A percentile compares a stretch with the other conserved stretches of the same genome.
Conservation (phyloP, 1,139 yeast genomes). For the Yamadazyma friedrichii region DNA sequence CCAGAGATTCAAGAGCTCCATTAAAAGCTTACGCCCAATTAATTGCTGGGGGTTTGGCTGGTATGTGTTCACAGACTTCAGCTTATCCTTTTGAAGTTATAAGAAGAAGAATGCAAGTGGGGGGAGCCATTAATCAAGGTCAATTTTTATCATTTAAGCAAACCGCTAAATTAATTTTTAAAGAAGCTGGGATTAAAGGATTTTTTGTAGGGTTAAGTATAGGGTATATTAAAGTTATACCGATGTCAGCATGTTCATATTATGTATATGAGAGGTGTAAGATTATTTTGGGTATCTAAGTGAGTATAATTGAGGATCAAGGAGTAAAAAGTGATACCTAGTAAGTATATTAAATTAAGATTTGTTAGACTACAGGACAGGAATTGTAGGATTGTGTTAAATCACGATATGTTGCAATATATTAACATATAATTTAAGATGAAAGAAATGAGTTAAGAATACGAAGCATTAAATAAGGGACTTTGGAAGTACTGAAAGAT, state of each 20-base stretch:
- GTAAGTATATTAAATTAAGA: too few species aligned
- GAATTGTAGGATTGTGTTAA: too few species aligned
- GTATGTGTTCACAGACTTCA: slow-evolving; percentile 92
- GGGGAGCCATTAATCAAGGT: slow-evolving; percentile 72
- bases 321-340: too few species aligned
- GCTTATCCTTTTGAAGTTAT: slow-evolving; percentile 96
- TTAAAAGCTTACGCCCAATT: slow-evolving; percentile 89
- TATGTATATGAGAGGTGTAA: slow-evolving; percentile 91
- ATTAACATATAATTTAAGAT: too few species aligned
- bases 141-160: slow-evolving; percentile 53
- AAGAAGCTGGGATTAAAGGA: slow-evolving; percentile 78
- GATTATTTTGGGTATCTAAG: slow-evolving; percentile 57
- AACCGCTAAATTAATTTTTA: slow-evolving; percentile 57
- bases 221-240: slow-evolving; percentile 91
- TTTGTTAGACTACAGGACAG: too few species aligned
- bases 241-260: slow-evolving; percentile 97
- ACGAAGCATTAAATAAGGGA: too few species aligned
- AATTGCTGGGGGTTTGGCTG: slow-evolving; percentile 92
- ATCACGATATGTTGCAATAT: too few species aligned
- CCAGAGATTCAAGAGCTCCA: slow-evolving; percentile 60
- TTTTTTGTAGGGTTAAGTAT: slow-evolving; percentile 92
- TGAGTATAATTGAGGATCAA: too few species aligned
- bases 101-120: slow-evolving; percentile 94
- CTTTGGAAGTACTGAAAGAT: too few species aligned
- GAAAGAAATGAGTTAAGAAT: too few species aligned